Conservation (phyloP, 2,329 filamentous ascomycete genomes). For the Hypomyces perniciosus region DNA sequence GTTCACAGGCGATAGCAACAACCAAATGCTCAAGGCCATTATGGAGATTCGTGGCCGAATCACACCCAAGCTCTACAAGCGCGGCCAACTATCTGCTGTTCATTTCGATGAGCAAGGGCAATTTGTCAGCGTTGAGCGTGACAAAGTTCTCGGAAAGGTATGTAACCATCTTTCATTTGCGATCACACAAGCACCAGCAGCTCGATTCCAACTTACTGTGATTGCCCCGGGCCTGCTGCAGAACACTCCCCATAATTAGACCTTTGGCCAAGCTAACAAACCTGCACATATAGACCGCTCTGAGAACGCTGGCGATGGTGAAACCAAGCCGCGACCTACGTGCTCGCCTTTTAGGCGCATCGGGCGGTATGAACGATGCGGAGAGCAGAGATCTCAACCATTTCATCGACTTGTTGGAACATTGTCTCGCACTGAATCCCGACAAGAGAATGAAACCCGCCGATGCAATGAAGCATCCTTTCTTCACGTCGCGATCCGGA, state of each 20-base stretch:
- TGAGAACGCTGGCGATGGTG: slow-evolving; percentile 61
- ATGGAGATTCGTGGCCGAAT: slow-evolving; percentile 95
- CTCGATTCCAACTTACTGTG: too few species aligned
- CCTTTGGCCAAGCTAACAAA: not conserved
- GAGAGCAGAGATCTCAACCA: slow-evolving; percentile 73
- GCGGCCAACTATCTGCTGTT: slow-evolving; percentile 65
- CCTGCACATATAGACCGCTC: slow-evolving; percentile 47
- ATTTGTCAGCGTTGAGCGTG: slow-evolving; percentile 78
- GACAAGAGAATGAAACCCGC: slow-evolving; percentile 84
- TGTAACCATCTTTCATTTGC: slow-evolving; percentile 22
- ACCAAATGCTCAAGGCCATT: slow-evolving; percentile 94
- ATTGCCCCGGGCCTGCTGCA: not conserved
- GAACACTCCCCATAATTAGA: not conserved
- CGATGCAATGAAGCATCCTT: slow-evolving; percentile 84
- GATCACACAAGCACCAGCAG: too few species aligned
- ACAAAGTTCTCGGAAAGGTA: slow-evolving; percentile 81
- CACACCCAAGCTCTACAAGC: slow-evolving; percentile 80
- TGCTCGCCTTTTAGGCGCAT: slow-evolving; percentile 68
- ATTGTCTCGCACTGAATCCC: slow-evolving; percentile 82
- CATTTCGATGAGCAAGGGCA: slow-evolving; percentile 83
- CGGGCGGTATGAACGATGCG: slow-evolving; percentile 64
- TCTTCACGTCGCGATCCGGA: slow-evolving; percentile 52
- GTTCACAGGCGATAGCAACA: slow-evolving; percentile 92
- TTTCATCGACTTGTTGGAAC: slow-evolving; percentile 83
- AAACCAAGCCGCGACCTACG: slow-evolving; percentile 80